Percentiles rank a stretch among this genome's conserved stretches.
Conservation (phyloP, 2,329 filamentous ascomycete species). For the Monosporascus sp. region DNA sequence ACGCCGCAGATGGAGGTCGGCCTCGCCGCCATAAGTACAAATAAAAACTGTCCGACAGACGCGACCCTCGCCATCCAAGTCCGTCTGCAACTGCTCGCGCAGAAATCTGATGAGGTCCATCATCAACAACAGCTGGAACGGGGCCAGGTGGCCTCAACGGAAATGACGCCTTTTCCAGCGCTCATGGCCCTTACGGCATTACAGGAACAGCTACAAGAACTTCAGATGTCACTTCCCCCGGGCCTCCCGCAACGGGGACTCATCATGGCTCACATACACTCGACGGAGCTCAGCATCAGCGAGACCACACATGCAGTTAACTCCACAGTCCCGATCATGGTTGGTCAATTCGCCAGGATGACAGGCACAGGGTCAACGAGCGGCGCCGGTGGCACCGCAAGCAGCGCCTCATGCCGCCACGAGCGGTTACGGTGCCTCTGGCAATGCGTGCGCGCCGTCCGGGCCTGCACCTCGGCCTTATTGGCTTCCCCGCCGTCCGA, state of each 20-base stretch:
- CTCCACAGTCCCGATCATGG: too few relatives aligned
- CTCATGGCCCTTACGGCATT: constrained; percentile 26
- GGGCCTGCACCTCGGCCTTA: constrained; percentile 28
- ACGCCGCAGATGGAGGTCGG: constrained; percentile 33
- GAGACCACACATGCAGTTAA: constrained; percentile 7
- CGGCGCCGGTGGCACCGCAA: too few relatives aligned
- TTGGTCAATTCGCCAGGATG: too few relatives aligned
- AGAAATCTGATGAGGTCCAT: constrained; percentile 25
- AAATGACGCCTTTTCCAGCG: constrained; percentile 8
- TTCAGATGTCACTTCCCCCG: constrained; percentile 21
- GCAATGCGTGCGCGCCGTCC: constrained; percentile 28
- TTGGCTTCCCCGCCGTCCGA: constrained; percentile 18
- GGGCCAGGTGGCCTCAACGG: constrained; percentile 1
- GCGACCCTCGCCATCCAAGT: constrained; percentile 28
- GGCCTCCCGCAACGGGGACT: constrained; percentile 12
- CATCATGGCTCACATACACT: too few relatives aligned
- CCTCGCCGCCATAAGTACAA: constrained; percentile 22
- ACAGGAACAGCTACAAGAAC: constrained; percentile 26
- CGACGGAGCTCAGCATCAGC: too few relatives aligned
- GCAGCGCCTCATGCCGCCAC: too few relatives aligned
- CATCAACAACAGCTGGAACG: constrained; percentile 22
- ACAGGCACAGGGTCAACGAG: too few relatives aligned
- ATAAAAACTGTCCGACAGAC: constrained; percentile 22
- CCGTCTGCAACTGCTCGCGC: constrained; percentile 30
- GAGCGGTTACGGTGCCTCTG: constrained; percentile 29